These are phyloP conservation scores for Arabidopsis suecica DNA, from an alignment of 345 rosid species.

Conservation along the genomic window DNA sequence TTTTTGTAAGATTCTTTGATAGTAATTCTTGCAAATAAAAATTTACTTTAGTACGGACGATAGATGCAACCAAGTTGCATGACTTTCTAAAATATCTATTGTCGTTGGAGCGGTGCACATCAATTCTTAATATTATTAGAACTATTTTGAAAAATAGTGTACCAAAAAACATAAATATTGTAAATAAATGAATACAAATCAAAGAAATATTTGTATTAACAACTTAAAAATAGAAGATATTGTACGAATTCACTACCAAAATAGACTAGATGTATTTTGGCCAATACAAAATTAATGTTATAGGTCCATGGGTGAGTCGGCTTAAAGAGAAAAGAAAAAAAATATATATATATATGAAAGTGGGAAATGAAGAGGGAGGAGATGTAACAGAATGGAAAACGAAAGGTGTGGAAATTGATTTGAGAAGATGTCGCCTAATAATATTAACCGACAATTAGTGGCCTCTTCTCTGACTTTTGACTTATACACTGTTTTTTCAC, in stretches of 20 bases:
- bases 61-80: neutral
- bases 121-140: neutral
- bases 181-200: neutral
- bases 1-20: neutral
- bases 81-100: neutral
- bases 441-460: slow-evolving; percentile 41
- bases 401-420: slow-evolving; percentile 41
- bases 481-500: slow-evolving; percentile 32
- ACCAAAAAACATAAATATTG: neutral
- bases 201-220: neutral
- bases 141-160: neutral
- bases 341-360: neutral
- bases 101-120: neutral
- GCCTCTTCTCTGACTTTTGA: slow-evolving; percentile 33
- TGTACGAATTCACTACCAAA: slow-evolving; percentile 24
- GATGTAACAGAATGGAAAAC: slow-evolving; percentile 41
- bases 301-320: slow-evolving; percentile 17
- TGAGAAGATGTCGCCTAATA: slow-evolving; percentile 20
- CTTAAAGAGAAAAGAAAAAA: neutral
- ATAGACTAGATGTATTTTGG: slow-evolving; percentile 18
- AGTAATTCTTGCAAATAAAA: neutral
- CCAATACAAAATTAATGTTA: slow-evolving; percentile 16
- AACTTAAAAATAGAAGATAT: neutral
- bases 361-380: slow-evolving; percentile 28
- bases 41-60: neutral